A percentile compares a stretch with the other conserved stretches of the same genome.
Conservation (phyloP, 2,329 filamentous ascomycete species). For the Aspergillus carbonarius region DNA sequence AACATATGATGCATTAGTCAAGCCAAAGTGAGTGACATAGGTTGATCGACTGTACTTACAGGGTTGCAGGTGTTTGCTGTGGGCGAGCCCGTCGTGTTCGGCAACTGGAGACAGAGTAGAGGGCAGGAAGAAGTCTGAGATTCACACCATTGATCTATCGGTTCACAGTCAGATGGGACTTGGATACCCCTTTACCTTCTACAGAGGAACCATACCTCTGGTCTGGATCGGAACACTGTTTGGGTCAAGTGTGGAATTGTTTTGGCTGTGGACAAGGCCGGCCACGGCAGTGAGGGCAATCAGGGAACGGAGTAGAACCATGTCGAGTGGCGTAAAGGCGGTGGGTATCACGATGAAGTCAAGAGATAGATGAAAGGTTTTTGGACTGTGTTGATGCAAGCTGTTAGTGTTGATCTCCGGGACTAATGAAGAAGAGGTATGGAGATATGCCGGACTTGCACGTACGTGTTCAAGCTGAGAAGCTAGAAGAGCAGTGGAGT, state of each 20-base stretch:
- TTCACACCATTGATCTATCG: slow-evolving; percentile 44
- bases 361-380: not conserved
- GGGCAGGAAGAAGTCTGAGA: slow-evolving; percentile 45
- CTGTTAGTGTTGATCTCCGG: slow-evolving; percentile 3
- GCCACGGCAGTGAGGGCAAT: slow-evolving; percentile 33
- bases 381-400: not conserved
- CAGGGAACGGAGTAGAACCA: slow-evolving; percentile 30
- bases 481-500: not conserved
- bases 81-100: slow-evolving; percentile 34
- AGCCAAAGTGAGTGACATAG: not conserved
- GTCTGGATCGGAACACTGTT: slow-evolving; percentile 35
- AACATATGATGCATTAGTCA: not conserved
- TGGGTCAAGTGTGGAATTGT: slow-evolving; percentile 32
- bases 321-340: slow-evolving; percentile 15
- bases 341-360: slow-evolving; percentile 2
- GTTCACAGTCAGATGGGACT: not conserved
- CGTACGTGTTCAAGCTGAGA: not conserved
- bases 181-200: not conserved
- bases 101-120: slow-evolving; percentile 45
- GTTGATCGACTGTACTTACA: slow-evolving; percentile 26
- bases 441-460: not conserved
- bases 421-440: not conserved
- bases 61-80: slow-evolving; percentile 42
- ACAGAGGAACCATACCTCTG: slow-evolving; percentile 31
- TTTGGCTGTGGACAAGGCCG: slow-evolving; percentile 36